Evolutionary conservation across 306 rosid genomes (phyloP).

Genomic region (Canavalia ensiformis): DNA sequence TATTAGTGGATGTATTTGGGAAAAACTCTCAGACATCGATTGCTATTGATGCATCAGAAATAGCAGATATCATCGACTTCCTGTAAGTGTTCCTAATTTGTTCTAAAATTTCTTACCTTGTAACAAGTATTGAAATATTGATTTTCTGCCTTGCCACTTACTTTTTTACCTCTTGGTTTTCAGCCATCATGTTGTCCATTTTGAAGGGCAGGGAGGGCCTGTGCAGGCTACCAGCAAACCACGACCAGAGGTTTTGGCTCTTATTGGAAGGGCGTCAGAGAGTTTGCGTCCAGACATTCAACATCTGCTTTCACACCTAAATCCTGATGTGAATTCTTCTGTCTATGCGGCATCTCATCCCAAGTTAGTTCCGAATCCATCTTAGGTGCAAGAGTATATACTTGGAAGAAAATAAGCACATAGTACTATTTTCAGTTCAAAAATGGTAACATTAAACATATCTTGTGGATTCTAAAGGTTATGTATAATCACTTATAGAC

Average conservation of each 20-base stretch:
- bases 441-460: conserved; percentile 18
- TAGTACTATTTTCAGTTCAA: conserved; percentile 11
- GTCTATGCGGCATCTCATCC: conserved; percentile 88
- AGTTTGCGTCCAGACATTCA: conserved; percentile 88
- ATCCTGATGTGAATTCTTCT: conserved; percentile 79
- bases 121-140: conserved; percentile 10
- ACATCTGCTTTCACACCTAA: conserved; percentile 90
- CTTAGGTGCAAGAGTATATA: conserved; percentile 44
- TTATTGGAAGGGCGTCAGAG: conserved; percentile 79
- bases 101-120: conserved; percentile 8
- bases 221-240: conserved; percentile 92
- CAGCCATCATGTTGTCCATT: conserved; percentile 93
- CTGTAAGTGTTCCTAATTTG: conserved; percentile 66
- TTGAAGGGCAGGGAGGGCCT: conserved; percentile 98
- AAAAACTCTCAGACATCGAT: conserved; percentile 76
- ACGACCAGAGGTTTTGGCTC: conserved; percentile 79
- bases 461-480: conserved; percentile 25
- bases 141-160: conserved; percentile 34
- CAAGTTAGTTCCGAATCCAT: conserved; percentile 73
- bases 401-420: neutral
- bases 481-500: neutral
- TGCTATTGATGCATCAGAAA: conserved; percentile 75
- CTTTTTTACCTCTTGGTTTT: conserved; percentile 36
- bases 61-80: conserved; percentile 87
- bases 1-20: conserved; percentile 92